Conservation (phyloP, 495 filamentous ascomycete genomes). For the Neurospora terricola region DNA sequence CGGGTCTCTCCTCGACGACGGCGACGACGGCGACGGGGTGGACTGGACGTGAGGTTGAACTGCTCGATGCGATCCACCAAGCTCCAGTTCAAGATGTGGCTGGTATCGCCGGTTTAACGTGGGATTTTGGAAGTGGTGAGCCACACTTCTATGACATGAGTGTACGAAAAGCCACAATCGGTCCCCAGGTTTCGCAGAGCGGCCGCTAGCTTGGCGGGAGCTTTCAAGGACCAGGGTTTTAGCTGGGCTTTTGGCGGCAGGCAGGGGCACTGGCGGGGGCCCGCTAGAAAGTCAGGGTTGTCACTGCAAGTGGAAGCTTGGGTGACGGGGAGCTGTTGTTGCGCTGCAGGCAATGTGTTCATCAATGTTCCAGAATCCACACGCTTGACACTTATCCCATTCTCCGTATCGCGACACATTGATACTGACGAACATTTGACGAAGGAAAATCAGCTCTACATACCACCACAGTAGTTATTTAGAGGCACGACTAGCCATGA, state of each 20-base stretch:
- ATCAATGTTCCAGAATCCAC: background rate
- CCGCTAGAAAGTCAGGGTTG: background rate
- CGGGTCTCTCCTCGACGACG: background rate
- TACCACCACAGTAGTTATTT: background rate
- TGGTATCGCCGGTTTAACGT: background rate
- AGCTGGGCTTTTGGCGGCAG: background rate
- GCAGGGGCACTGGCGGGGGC: background rate
- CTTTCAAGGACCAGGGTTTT: background rate
- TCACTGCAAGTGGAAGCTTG: background rate
- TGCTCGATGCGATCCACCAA: background rate
- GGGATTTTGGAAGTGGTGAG: background rate
- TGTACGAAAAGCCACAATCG: background rate
- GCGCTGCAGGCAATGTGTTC: background rate
- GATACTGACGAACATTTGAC: background rate
- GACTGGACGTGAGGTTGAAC: background rate
- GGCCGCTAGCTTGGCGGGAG: background rate
- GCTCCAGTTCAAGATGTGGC: background rate
- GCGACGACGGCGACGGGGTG: background rate
- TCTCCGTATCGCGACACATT: background rate
- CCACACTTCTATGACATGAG: background rate
- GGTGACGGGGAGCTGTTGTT: background rate
- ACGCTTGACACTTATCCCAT: background rate
- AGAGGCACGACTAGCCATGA: background rate
- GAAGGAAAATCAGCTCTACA: background rate
- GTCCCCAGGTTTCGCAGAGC: background rate